A percentile compares a stretch with the other conserved stretches of the same genome.
Evolutionary conservation across 202 grass and related monocot species (phyloP).

Genomic region (Sporobolus alterniflorus): DNA sequence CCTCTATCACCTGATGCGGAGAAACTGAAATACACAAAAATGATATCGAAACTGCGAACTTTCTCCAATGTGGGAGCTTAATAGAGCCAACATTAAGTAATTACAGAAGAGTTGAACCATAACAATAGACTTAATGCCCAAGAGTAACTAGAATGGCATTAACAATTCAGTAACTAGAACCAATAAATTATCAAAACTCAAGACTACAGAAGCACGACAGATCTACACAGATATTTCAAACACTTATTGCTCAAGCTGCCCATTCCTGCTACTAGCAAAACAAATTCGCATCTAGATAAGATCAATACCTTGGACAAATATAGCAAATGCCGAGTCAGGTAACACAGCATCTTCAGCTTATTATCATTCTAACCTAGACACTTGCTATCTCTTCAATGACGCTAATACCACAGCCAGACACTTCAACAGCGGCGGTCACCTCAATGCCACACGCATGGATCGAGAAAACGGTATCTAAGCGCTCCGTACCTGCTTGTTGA

Average conservation of each 20-base stretch:
- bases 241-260: background rate
- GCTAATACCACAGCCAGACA: background rate
- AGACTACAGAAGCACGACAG: background rate
- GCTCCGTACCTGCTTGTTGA: conserved; percentile 80
- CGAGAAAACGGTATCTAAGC: background rate
- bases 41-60: no score
- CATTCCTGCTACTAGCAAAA: background rate
- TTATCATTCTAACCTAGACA: background rate
- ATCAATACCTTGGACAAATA: background rate
- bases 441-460: background rate
- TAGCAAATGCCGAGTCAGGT: background rate
- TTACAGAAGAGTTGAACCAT: no score
- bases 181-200: background rate
- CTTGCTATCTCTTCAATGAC: background rate
- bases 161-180: background rate
- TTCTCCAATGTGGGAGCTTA: background rate
- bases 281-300: background rate
- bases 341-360: background rate
- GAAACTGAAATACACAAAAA: background rate
- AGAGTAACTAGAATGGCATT: background rate
- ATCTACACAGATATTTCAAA: background rate
- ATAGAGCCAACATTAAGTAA: no score
- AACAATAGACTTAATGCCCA: background rate
- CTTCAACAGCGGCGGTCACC: background rate
- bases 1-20: background rate